A percentile compares a stretch with the other conserved stretches of the same genome.
Evolutionary conservation across 371 early-diverging fungal genomes (phyloP).

Genomic region (Basidiobolus meristosporus): DNA sequence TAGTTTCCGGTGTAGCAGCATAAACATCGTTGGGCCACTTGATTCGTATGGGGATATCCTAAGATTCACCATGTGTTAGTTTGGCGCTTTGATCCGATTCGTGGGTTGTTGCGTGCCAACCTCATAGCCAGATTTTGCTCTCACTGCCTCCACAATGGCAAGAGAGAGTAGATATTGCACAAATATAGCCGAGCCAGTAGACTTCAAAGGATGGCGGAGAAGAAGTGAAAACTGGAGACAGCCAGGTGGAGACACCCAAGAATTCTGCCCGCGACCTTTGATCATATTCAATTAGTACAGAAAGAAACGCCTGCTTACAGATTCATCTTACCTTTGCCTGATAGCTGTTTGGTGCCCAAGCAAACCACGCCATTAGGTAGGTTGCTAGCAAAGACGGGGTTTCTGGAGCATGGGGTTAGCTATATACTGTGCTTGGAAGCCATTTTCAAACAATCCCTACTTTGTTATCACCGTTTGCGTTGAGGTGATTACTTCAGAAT

Average conservation of each 20-base stretch:
- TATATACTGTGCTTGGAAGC: background rate
- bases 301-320: background rate
- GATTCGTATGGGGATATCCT: slow-evolving; percentile 49
- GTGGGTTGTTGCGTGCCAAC: slow-evolving; percentile 2
- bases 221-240: slow-evolving; percentile 74
- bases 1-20: slow-evolving; percentile 15
- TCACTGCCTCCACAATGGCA: slow-evolving; percentile 63
- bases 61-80: background rate
- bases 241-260: slow-evolving; percentile 85
- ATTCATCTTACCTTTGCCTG: slow-evolving; percentile 37
- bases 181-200: slow-evolving; percentile 46
- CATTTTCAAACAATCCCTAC: slow-evolving; percentile 10
- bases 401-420: slow-evolving; percentile 13
- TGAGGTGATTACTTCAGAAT: slow-evolving; percentile 54
- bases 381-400: slow-evolving; percentile 30
- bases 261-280: slow-evolving; percentile 67
- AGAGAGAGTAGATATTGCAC: slow-evolving; percentile 79
- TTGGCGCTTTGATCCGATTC: background rate
- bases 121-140: slow-evolving; percentile 45
- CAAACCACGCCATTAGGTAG: slow-evolving; percentile 61
- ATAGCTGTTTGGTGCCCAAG: slow-evolving; percentile 55
- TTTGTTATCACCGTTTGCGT: slow-evolving; percentile 84
- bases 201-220: slow-evolving; percentile 37
- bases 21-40: slow-evolving; percentile 98
- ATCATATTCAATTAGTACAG: background rate